A percentile compares a stretch with the other conserved stretches of the same genome.
Evolutionary conservation across 2,329 filamentous ascomycete species (phyloP).

Genomic region (Fonsecaea erecta): DNA sequence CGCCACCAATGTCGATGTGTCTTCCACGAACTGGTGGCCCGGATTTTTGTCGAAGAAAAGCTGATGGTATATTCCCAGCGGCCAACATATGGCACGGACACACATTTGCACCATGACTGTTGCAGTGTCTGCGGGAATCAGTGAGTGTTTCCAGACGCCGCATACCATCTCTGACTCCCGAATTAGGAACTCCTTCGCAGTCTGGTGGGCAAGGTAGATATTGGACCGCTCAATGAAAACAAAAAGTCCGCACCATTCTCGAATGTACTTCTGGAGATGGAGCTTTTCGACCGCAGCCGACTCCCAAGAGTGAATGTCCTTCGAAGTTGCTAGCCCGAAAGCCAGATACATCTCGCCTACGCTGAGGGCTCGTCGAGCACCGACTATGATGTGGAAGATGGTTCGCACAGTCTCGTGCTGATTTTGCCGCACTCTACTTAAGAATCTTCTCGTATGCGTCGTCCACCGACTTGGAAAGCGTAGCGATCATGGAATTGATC

Average conservation of each 20-base stretch:
- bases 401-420: slow-evolving; percentile 20
- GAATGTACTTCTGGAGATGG: slow-evolving; percentile 35
- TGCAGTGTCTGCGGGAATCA: slow-evolving; percentile 9
- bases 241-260: slow-evolving; percentile 46
- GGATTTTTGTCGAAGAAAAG: background rate
- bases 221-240: slow-evolving; percentile 41
- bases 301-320: background rate
- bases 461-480: slow-evolving; percentile 38
- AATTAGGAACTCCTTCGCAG: slow-evolving; percentile 47
- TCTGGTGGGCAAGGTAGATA: slow-evolving; percentile 50
- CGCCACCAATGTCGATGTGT: background rate
- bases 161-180: background rate
- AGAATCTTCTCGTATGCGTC: slow-evolving; percentile 41
- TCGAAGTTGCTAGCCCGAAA: slow-evolving; percentile 29
- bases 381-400: slow-evolving; percentile 39
- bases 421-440: slow-evolving; percentile 3
- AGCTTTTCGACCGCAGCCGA: slow-evolving; percentile 14
- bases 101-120: slow-evolving; percentile 23
- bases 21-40: background rate
- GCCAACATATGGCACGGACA: background rate
- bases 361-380: slow-evolving; percentile 37
- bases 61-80: too few species aligned
- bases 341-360: slow-evolving; percentile 38
- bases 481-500: slow-evolving; percentile 27
- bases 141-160: slow-evolving; percentile 13